phyloP scores from a whole-genome alignment of 2,329 filamentous ascomycete species.

The Thielaviopsis euricoi region DNA sequence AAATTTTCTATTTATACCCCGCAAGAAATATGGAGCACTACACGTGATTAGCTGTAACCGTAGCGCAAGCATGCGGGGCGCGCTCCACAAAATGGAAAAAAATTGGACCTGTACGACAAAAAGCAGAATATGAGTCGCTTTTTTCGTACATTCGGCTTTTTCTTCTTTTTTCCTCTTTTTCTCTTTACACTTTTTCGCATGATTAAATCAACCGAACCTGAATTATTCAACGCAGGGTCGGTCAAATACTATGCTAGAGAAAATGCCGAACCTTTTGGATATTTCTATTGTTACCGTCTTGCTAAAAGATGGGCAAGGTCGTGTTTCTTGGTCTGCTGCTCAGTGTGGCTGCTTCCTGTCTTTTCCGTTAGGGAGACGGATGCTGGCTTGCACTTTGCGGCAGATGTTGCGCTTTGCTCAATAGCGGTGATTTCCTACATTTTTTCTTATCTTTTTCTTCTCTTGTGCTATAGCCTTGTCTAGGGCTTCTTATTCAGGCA shows the following conservation, averaged over 20 bases:
- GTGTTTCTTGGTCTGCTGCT: background rate
- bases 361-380: background rate
- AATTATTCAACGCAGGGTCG: conserved; percentile 30
- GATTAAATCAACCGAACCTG: conserved; percentile 44
- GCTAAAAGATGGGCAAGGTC: background rate
- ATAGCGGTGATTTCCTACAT: background rate
- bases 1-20: background rate
- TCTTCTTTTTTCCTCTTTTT: conserved; percentile 16
- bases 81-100: too few relatives aligned
- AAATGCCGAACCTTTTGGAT: conserved; percentile 16
- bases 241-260: conserved; percentile 44
- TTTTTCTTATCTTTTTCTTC: background rate
- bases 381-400: background rate
- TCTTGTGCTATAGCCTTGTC: background rate
- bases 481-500: too few relatives aligned
- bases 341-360: too few relatives aligned
- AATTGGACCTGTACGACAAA: too few relatives aligned
- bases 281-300: background rate
- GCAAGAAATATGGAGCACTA: conserved; percentile 1
- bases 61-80: too few relatives aligned
- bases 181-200: conserved; percentile 34
- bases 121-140: background rate
- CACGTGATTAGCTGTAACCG: background rate
- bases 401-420: background rate
- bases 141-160: conserved; percentile 7